Evolutionary conservation across 192 early-diverging fungal genomes (phyloP).

Genomic region (Mortierella hygrophila): DNA sequence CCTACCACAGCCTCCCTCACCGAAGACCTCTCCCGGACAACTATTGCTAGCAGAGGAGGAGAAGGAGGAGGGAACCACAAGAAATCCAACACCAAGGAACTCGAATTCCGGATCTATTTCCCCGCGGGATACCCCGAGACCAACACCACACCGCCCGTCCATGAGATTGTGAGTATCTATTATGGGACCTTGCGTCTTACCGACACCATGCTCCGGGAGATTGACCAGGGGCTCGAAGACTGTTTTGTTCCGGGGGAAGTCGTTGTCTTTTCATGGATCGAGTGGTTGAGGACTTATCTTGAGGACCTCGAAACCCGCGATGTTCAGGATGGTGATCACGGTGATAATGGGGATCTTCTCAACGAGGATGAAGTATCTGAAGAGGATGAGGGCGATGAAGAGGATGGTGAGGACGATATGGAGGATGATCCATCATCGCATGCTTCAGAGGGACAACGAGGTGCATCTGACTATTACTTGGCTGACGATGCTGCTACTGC

Average conservation of each 20-base stretch:
- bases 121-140: slow-evolving; percentile 62
- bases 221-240: slow-evolving; percentile 60
- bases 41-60: not conserved
- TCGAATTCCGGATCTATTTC: slow-evolving; percentile 58
- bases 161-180: slow-evolving; percentile 66
- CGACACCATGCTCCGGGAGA: slow-evolving; percentile 52
- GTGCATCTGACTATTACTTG: slow-evolving; percentile 34
- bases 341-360: not conserved
- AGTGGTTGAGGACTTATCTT: slow-evolving; percentile 65
- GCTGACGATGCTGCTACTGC: slow-evolving; percentile 12
- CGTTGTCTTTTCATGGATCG: slow-evolving; percentile 79
- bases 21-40: not conserved
- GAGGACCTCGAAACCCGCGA: slow-evolving; percentile 37
- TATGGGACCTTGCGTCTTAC: slow-evolving; percentile 64
- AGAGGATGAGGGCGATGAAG: slow-evolving; percentile 8
- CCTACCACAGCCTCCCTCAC: slow-evolving; percentile 6
- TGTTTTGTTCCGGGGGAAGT: slow-evolving; percentile 73
- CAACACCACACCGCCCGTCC: slow-evolving; percentile 54
- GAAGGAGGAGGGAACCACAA: not conserved
- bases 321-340: not conserved
- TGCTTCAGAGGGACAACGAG: slow-evolving; percentile 18
- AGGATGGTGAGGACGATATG: slow-evolving; percentile 24
- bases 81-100: slow-evolving; percentile 24
- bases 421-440: slow-evolving; percentile 11
- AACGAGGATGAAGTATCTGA: not conserved